Conservation (phyloP, 208 protist species). For the Leptomonas pyrrhocoris region DNA sequence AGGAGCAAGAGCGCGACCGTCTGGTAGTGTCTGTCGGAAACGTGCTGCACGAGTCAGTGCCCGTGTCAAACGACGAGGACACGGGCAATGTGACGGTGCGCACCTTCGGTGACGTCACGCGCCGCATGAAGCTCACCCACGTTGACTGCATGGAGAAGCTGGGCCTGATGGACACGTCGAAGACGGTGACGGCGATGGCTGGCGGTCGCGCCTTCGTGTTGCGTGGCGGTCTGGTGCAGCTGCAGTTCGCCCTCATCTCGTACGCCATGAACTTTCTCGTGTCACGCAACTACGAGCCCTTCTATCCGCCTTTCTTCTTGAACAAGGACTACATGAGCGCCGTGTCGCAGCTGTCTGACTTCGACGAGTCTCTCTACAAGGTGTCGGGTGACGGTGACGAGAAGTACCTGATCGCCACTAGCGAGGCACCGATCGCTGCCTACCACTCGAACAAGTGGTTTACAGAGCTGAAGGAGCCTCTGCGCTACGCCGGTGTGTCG, state of each 20-base stretch:
- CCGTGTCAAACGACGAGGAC: slow-evolving; percentile 95
- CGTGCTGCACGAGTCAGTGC: slow-evolving; percentile 96
- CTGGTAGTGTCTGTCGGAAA: slow-evolving; percentile 94
- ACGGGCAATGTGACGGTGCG: slow-evolving; percentile 89
- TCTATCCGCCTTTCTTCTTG: slow-evolving; percentile 99
- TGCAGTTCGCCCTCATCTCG: slow-evolving; percentile 98
- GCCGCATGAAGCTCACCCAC: slow-evolving; percentile 83
- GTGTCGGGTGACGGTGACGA: slow-evolving; percentile 96
- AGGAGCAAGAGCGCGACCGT: slow-evolving; percentile 74
- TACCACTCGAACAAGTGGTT: slow-evolving; percentile 97
- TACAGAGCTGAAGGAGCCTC: slow-evolving; percentile 88
- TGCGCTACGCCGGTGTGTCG: slow-evolving; percentile 97
- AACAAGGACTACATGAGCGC: slow-evolving; percentile 97
- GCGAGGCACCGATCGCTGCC: slow-evolving; percentile 99
- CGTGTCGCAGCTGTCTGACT: slow-evolving; percentile 98
- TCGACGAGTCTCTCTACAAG: slow-evolving; percentile 99
- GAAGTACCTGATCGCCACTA: slow-evolving; percentile 99
- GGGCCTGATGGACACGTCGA: slow-evolving; percentile 84
- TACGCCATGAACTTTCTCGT: slow-evolving; percentile 97
- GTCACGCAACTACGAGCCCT: slow-evolving; percentile 90
- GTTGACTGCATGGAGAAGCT: slow-evolving; percentile 94
- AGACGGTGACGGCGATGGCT: slow-evolving; percentile 88
- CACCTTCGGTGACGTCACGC: slow-evolving; percentile 85
- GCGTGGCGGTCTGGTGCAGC: slow-evolving; percentile 95
- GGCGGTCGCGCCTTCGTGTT: slow-evolving; percentile 98